Evolutionary conservation across 1,284 basidiomycete species (phyloP), one percentile per base, ranked within the genome.

Genomic region (Microbotryum violaceum): DNA sequence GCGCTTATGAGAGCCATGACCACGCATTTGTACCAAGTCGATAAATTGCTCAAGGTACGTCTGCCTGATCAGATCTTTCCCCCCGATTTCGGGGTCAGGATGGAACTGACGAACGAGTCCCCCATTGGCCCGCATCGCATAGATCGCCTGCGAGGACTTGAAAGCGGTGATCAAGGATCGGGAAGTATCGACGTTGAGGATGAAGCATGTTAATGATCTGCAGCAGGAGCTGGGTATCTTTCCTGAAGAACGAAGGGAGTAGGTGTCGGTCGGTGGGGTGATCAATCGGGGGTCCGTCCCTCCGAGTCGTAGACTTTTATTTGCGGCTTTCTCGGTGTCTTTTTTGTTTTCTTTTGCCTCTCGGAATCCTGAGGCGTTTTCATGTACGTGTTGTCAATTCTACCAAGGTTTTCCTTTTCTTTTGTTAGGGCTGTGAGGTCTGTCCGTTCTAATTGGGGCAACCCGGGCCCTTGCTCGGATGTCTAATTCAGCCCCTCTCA

Each of bases 1-100:
- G 85, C 89, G 10, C 83, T 87, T 14, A 77, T 97, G 53, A 86
- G 90, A 70, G 87, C 86, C 67, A 78, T 94, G 68, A 93, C 94
- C 1, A 89, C 88, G 16, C 81, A 91, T 57, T 85, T 93, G 81
- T 97, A 93, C 87, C 83, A 90, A 64, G 85, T 89, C 1, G 93
- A 97, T 73, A 88, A 85, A 73, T 78, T 98, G 3, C 79, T 97
- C 53, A 86, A 88, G 79, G 90, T 91, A 65, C 52, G 82, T 70
- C 3, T 8, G 33, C n/a, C 18, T 49, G 27, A 4, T 7, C 7
- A 71, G 6, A 37, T 50, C 55, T 27, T 14, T 54, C 49, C 25
- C 2, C 25, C 46, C 21, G 20, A 20, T 27, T 27, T 20, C 23
- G 18, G 9, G 8, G 10, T 23, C 4, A 12, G 14, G n/a, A 23